These are phyloP conservation scores for Hyaloscypha variabilis DNA, from an alignment of 495 filamentous ascomycete genomes.

Conservation along the genomic window DNA sequence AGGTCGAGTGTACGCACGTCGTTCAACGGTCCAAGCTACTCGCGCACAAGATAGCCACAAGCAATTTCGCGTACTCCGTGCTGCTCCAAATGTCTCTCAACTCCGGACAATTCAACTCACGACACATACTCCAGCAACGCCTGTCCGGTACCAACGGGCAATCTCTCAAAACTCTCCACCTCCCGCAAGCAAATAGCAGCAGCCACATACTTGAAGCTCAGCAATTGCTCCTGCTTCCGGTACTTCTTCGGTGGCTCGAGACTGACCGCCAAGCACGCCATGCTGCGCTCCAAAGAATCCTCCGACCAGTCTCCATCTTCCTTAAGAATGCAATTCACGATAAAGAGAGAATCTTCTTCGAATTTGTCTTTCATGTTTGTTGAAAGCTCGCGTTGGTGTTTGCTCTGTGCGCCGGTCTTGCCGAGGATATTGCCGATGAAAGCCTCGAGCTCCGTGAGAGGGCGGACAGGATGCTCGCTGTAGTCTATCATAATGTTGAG, in stretches of 20 bases:
- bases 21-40: too few relatives aligned
- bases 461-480: constrained; percentile 57
- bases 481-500: constrained; percentile 56
- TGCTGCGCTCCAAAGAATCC: constrained; percentile 25
- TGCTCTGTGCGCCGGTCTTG: constrained; percentile 57
- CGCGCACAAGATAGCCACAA: too few relatives aligned
- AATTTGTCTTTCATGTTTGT: constrained; percentile 64
- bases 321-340: constrained; percentile 27
- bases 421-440: constrained; percentile 75
- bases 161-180: constrained; percentile 16
- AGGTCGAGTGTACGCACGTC: too few relatives aligned
- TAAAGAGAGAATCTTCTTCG: constrained; percentile 33
- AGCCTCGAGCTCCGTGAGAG: constrained; percentile 73
- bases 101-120: too few relatives aligned
- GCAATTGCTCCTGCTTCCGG: constrained; percentile 8
- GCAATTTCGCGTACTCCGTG: too few relatives aligned
- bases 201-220: constrained; percentile 33
- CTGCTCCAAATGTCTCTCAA: too few relatives aligned
- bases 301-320: constrained; percentile 19
- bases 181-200: constrained; percentile 31
- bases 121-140: background rate
- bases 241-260: constrained; percentile 11
- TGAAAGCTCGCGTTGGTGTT: constrained; percentile 64
- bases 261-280: constrained; percentile 29
- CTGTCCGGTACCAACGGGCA: background rate